Base-by-base conservation (phyloP, 495 filamentous ascomycete species). In the Rhypophila decipiens region DNA sequence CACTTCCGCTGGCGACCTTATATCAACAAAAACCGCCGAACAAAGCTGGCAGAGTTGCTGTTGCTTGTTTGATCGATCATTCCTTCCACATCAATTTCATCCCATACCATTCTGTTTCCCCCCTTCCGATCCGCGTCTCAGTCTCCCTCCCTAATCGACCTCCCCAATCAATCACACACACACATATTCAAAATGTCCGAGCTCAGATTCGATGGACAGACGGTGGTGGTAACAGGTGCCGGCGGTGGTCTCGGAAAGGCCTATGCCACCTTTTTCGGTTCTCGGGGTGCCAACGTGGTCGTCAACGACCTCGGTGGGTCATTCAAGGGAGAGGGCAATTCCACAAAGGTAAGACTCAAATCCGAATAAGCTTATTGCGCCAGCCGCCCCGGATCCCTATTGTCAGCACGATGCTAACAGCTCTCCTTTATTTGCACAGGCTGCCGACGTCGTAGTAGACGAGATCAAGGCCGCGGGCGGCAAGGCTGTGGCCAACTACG, bases 401-500 rank as follows among this genome's bases (percentile, higher is more conserved):
- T n/a, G n/a, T n/a, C n/a, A n/a, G n/a, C n/a, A n/a, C n/a, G n/a
- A 19, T 33, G 21, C 63, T 65, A 31, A 66, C 51, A 22, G 22
- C 24, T 22, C 22, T 24, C 8, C 23, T 39, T 27, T 23, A n/a
- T n/a, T n/a, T n/a, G n/a, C 51, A 15, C 50, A 95, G 88, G 88
- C 91, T 50, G 93, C 93, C 53, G 93, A 98, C 79, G 79, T 87
- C 41, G 93, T 98, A 19, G 93, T 98, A 63, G 75, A 95, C 53
- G 89, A 97, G 71, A 98, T 98, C 73, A 82, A 79, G 66, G 78
- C 85, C 60, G 84, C 84, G 38, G 94, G 93, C 62, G 94, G 93
- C 65, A 95, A 96, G 74, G 94, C 93, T 44, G 90, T 95, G 24
- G 89, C 94, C 64, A 97, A 95, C 78, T 98, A 98, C 75, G 85